These are phyloP conservation scores for Colletotrichum spinosum DNA, from an alignment of 2,329 filamentous ascomycete species.

Conservation along the genomic window DNA sequence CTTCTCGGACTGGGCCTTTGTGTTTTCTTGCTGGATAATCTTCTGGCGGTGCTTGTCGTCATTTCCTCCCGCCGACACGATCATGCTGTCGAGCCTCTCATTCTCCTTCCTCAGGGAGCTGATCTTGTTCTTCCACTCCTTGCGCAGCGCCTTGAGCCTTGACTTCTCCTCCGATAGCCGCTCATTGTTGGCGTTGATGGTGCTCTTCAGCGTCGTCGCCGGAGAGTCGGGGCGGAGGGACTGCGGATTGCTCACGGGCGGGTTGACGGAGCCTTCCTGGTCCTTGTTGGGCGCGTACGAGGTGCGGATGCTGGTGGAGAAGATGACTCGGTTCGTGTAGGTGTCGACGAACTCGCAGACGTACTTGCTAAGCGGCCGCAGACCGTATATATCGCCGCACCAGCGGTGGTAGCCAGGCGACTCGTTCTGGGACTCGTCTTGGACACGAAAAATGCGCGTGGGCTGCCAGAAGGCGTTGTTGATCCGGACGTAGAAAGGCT, in stretches of 20 bases:
- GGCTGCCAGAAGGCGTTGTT: slow-evolving; percentile 86
- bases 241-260: slow-evolving; percentile 60
- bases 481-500: slow-evolving; percentile 82
- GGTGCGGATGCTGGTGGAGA: slow-evolving; percentile 78
- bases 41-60: slow-evolving; percentile 83
- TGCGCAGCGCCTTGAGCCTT: slow-evolving; percentile 76
- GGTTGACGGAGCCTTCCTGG: slow-evolving; percentile 50
- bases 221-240: slow-evolving; percentile 80
- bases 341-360: slow-evolving; percentile 82
- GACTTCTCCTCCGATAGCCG: slow-evolving; percentile 77
- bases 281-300: slow-evolving; percentile 60
- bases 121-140: slow-evolving; percentile 78
- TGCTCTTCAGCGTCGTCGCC: slow-evolving; percentile 80
- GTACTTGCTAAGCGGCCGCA: slow-evolving; percentile 80
- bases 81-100: slow-evolving; percentile 73
- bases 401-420: slow-evolving; percentile 64
- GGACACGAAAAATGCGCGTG: slow-evolving; percentile 72
- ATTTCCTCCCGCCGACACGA: slow-evolving; percentile 76
- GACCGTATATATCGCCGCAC: slow-evolving; percentile 77
- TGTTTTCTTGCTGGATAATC: slow-evolving; percentile 79
- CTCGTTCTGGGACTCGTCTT: slow-evolving; percentile 43
- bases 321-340: slow-evolving; percentile 73
- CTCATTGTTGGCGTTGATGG: slow-evolving; percentile 77
- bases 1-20: slow-evolving; percentile 73
- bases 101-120: slow-evolving; percentile 79